Evolutionary conservation across 805 yeast genomes (phyloP).

Genomic region (Candida fluviatilis): DNA sequence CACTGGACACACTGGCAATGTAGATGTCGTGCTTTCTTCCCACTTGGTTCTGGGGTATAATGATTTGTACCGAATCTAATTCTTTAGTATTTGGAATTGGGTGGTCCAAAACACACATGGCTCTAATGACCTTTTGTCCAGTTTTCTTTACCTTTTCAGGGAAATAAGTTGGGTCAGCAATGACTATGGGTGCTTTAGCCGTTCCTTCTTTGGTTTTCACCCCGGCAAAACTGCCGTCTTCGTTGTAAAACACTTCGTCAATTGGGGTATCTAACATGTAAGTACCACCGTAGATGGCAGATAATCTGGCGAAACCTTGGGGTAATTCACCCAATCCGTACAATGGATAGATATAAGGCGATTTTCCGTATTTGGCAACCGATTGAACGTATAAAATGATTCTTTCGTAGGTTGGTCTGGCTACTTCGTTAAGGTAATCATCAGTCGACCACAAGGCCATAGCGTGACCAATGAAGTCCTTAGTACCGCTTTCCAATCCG

Average conservation of each 20-base stretch:
- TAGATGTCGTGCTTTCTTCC: conserved; percentile 92
- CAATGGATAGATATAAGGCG: conserved; percentile 93
- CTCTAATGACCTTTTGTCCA: conserved; percentile 73
- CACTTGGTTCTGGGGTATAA: conserved; percentile 95
- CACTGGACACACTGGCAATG: conserved; percentile 82
- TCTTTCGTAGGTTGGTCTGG: conserved; percentile 87
- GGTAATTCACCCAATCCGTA: conserved; percentile 97
- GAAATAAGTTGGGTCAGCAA: conserved; percentile 97
- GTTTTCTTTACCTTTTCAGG: conserved; percentile 74
- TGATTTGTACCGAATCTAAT: conserved; percentile 87
- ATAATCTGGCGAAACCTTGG: conserved; percentile 96
- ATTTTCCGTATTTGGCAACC: conserved; percentile 91
- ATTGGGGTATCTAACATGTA: conserved; percentile 97
- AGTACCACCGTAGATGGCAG: conserved; percentile 98
- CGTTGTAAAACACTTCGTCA: conserved; percentile 77
- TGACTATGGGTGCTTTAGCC: conserved; percentile 88
- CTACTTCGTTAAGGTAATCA: conserved; percentile 81
- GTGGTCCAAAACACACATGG: conserved; percentile 85
- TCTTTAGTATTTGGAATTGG: conserved; percentile 80
- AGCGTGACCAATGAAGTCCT: conserved; percentile 96
- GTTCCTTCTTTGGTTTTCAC: conserved; percentile 88
- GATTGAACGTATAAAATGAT: conserved; percentile 81
- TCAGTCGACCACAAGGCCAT: conserved; percentile 97
- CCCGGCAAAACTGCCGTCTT: conserved; percentile 64
- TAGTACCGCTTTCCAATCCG: conserved; percentile 88